A percentile compares a stretch with the other conserved stretches of the same genome.
Evolutionary conservation across 495 filamentous ascomycete species (phyloP).

Genomic region (Wilcoxina mikolae): DNA sequence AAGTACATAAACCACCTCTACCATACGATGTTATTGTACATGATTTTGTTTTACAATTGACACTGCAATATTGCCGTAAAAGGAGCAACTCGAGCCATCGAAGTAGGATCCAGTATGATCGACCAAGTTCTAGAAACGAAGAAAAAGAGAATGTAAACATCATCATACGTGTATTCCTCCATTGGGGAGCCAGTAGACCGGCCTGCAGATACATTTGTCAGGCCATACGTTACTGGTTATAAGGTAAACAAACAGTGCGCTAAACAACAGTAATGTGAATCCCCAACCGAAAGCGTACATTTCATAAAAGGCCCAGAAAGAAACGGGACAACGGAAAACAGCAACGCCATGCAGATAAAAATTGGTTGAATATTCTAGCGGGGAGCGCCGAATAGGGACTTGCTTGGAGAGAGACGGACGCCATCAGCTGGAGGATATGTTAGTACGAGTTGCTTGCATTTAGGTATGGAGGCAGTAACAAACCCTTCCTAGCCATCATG

Average conservation of each 20-base stretch:
- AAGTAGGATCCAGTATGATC: too few species aligned
- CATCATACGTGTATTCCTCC: too few species aligned
- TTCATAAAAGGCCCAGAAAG: background rate
- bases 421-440: background rate
- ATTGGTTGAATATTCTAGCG: too few species aligned
- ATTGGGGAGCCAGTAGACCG: background rate
- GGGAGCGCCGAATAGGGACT: background rate
- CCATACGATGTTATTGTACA: too few species aligned
- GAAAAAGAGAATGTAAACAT: too few species aligned
- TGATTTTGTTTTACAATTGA: too few species aligned
- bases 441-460: background rate
- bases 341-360: background rate
- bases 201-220: background rate
- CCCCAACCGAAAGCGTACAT: background rate
- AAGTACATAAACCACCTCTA: too few species aligned
- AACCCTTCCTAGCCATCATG: background rate
- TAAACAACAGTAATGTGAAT: too few species aligned
- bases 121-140: too few species aligned
- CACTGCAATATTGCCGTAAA: too few species aligned
- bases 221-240: background rate
- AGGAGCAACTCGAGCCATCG: too few species aligned
- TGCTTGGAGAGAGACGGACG: background rate
- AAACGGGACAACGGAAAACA: background rate
- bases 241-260: background rate
- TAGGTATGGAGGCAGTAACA: background rate